Percentiles rank a stretch among this genome's conserved stretches.
phyloP scores from a whole-genome alignment of 2,329 filamentous ascomycete species.

The Venturia pyrina region DNA sequence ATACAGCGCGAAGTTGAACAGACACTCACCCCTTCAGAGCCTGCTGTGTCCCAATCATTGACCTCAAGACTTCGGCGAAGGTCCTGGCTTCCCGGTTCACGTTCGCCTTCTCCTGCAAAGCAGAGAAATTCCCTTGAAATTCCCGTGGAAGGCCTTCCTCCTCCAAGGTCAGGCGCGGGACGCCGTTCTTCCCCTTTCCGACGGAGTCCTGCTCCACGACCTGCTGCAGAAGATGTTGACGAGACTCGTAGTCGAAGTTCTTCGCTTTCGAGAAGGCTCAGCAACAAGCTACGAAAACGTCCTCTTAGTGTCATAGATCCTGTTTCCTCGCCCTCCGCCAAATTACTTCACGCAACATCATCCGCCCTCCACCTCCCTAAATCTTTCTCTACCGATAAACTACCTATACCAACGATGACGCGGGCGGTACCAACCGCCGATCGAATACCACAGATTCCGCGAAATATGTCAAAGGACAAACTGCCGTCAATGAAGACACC shows the following conservation, averaged over 20 bases:
- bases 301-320: slow-evolving; percentile 5
- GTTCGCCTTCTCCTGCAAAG: slow-evolving; percentile 11
- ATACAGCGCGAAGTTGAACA: neutral
- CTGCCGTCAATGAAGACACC: slow-evolving; percentile 26
- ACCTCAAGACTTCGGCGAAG: slow-evolving; percentile 7
- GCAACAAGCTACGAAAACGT: slow-evolving; percentile 9
- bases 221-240: slow-evolving; percentile 1
- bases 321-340: neutral
- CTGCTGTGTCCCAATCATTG: neutral
- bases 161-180: neutral
- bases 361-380: slow-evolving; percentile 28
- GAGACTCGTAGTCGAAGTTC: slow-evolving; percentile 4
- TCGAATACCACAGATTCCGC: slow-evolving; percentile 33
- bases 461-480: slow-evolving; percentile 31
- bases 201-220: neutral
- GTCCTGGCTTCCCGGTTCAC: slow-evolving; percentile 12
- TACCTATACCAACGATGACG: slow-evolving; percentile 28
- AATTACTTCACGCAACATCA: slow-evolving; percentile 9
- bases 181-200: slow-evolving; percentile 6
- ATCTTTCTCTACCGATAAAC: slow-evolving; percentile 39
- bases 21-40: neutral
- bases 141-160: neutral
- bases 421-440: slow-evolving; percentile 24
- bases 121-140: neutral
- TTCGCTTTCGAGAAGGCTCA: slow-evolving; percentile 4